phyloP scores from a whole-genome alignment of 2,329 filamentous ascomycete species.

The Penicillium sp. region DNA sequence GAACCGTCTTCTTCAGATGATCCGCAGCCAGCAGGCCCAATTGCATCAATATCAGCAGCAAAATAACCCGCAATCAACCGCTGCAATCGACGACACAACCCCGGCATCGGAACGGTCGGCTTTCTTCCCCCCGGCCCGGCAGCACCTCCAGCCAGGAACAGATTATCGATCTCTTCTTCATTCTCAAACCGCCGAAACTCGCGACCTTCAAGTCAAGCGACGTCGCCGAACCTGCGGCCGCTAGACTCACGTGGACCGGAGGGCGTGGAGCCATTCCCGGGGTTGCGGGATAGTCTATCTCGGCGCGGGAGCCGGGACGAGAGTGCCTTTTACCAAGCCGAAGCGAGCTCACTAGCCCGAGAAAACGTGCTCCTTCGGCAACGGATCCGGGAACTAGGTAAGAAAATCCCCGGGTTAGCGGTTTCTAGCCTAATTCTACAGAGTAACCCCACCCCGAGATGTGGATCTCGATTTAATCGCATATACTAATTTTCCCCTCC shows the following conservation, averaged over 20 bases:
- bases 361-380: slow-evolving; percentile 52
- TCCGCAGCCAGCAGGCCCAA: slow-evolving; percentile 49
- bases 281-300: slow-evolving; percentile 28
- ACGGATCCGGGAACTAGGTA: slow-evolving; percentile 50
- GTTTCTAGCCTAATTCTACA: background rate
- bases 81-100: slow-evolving; percentile 46
- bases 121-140: slow-evolving; percentile 32
- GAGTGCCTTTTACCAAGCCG: slow-evolving; percentile 49
- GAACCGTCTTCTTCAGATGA: slow-evolving; percentile 53
- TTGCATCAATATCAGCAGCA: slow-evolving; percentile 41
- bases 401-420: slow-evolving; percentile 5
- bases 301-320: slow-evolving; percentile 48
- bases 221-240: slow-evolving; percentile 41
- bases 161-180: slow-evolving; percentile 36
- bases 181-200: slow-evolving; percentile 39
- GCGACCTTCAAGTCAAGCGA: slow-evolving; percentile 36
- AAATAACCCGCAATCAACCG: slow-evolving; percentile 29
- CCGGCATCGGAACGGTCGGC: slow-evolving; percentile 46
- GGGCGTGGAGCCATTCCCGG: slow-evolving; percentile 28
- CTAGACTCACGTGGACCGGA: slow-evolving; percentile 29
- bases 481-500: background rate
- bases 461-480: background rate
- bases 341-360: slow-evolving; percentile 47
- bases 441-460: slow-evolving; percentile 6
- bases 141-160: slow-evolving; percentile 31